Evolutionary conservation across 257 asterid species (phyloP).

Genomic region (Ehretia macrophylla): DNA sequence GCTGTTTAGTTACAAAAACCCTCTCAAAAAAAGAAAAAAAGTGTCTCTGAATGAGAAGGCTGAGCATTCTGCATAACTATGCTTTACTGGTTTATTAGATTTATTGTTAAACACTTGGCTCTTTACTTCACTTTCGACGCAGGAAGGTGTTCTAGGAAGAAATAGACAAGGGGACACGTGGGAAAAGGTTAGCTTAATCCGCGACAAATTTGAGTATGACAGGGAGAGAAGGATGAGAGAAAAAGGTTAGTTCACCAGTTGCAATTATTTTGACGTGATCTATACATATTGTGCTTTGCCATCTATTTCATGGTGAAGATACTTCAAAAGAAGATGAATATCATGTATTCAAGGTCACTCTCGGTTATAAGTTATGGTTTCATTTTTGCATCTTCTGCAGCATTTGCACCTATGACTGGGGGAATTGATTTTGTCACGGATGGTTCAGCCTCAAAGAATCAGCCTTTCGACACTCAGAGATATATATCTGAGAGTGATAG

Average conservation of each 20-base stretch:
- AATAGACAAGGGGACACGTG: constrained; percentile 43
- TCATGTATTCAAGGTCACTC: background rate
- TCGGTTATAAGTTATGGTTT: background rate
- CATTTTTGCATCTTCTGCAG: constrained; percentile 61
- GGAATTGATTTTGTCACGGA: constrained; percentile 31
- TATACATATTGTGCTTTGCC: constrained; percentile 6
- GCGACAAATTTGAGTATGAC: constrained; percentile 91
- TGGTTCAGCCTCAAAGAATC: constrained; percentile 38
- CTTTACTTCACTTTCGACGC: constrained; percentile 20
- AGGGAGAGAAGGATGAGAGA: constrained; percentile 88
- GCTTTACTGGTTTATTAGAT: constrained; percentile 1
- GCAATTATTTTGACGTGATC: constrained; percentile 7
- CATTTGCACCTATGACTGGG: constrained; percentile 85
- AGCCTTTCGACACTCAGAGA: constrained; percentile 68
- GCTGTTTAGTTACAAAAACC: background rate
- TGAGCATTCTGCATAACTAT: background rate
- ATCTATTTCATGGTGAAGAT: constrained; percentile 10
- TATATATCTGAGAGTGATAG: constrained; percentile 66
- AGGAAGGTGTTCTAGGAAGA: constrained; percentile 52
- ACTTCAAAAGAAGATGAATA: background rate
- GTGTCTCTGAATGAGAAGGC: background rate
- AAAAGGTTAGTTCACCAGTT: constrained; percentile 50
- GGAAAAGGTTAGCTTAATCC: constrained; percentile 70
- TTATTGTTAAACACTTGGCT: background rate
- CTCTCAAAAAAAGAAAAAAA: too few species aligned